phyloP scores from a whole-genome alignment of 495 filamentous ascomycete species.

The Neurospora intermedia region DNA sequence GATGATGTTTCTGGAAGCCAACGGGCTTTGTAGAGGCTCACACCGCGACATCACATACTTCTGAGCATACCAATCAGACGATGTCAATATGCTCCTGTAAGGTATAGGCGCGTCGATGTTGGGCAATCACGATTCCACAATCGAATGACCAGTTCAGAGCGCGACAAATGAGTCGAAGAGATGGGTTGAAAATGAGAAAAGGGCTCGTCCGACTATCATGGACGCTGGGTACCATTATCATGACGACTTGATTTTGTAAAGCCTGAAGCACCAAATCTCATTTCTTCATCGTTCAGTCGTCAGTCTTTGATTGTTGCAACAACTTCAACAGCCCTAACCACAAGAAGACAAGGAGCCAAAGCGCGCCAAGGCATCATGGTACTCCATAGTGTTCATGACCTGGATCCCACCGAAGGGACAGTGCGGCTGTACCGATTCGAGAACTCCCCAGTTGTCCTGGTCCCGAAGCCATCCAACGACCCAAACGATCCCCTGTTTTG shows the following conservation, averaged over 20 bases:
- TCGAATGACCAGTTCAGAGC: background rate
- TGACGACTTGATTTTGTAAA: background rate
- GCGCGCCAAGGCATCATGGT: conserved; percentile 8
- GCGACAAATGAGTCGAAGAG: background rate
- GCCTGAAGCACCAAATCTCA: background rate
- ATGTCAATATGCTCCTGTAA: background rate
- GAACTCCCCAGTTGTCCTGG: conserved; percentile 18
- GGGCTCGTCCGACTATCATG: background rate
- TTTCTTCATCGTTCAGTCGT: background rate
- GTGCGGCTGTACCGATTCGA: conserved; percentile 16
- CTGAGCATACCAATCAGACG: background rate
- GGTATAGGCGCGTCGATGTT: background rate
- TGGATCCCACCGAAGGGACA: conserved; percentile 21
- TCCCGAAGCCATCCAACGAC: conserved; percentile 23
- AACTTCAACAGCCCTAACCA: background rate
- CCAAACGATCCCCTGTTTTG: conserved; percentile 28
- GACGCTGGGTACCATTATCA: background rate
- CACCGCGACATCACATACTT: background rate
- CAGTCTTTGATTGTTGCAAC: background rate
- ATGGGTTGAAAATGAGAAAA: background rate
- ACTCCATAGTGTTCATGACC: conserved; percentile 21
- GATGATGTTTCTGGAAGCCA: background rate
- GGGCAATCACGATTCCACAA: background rate
- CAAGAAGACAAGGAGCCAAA: background rate
- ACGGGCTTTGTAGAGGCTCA: background rate